A percentile compares a stretch with the other conserved stretches of the same genome.
These are phyloP conservation scores for Plasmodium cynomolgi DNA, from an alignment of 169 alveolate species.

Conservation along the genomic window DNA sequence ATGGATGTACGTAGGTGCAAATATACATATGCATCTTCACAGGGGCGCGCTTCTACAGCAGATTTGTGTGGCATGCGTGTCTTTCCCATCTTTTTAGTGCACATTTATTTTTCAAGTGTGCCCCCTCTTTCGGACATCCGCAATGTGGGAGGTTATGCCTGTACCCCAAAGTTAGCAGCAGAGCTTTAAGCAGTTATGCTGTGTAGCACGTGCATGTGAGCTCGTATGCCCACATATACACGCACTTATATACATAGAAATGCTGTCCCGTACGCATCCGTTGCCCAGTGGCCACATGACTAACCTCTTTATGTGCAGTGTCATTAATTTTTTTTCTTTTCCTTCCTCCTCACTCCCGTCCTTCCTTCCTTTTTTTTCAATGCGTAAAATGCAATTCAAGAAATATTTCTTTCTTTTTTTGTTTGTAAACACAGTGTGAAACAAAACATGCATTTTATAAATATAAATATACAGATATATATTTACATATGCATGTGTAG, in stretches of 20 bases:
- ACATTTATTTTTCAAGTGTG: background rate
- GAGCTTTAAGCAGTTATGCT: background rate
- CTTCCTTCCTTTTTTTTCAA: background rate
- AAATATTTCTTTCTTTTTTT: background rate
- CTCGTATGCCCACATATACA: background rate
- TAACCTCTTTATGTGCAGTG: background rate
- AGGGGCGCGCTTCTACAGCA: background rate
- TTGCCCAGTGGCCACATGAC: background rate
- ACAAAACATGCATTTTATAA: background rate
- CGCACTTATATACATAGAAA: background rate
- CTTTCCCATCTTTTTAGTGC: background rate
- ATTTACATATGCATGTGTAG: background rate
- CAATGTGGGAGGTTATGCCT: background rate
- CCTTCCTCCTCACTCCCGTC: background rate
- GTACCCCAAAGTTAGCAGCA: background rate
- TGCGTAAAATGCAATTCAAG: background rate
- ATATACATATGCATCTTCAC: conserved; percentile 2
- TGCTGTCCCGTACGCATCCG: background rate
- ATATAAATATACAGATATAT: background rate
- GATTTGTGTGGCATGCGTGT: background rate
- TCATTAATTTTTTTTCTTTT: background rate
- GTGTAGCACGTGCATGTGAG: background rate
- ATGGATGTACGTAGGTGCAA: background rate
- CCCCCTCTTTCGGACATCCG: background rate
- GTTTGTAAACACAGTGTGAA: background rate